phyloP scores from a whole-genome alignment of 371 early-diverging fungal genomes.

The Zychaea mexicana region DNA sequence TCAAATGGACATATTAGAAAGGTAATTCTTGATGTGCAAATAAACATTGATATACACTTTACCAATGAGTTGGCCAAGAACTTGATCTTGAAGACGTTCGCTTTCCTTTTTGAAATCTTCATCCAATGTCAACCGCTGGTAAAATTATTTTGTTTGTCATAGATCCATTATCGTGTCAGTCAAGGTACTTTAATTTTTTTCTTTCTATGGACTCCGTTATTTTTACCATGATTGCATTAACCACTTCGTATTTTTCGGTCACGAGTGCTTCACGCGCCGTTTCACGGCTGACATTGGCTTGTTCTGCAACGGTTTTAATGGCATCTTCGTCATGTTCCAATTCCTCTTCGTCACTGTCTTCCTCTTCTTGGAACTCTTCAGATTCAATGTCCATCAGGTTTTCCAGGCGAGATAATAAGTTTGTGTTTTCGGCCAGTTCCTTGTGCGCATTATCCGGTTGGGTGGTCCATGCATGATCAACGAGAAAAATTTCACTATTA shows the following conservation, averaged over 20 bases:
- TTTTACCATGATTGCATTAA: slow-evolving; percentile 68
- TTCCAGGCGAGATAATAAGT: slow-evolving; percentile 64
- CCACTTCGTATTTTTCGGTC: slow-evolving; percentile 61
- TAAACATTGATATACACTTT: too few relatives aligned
- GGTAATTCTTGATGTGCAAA: background rate
- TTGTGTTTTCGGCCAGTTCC: slow-evolving; percentile 53
- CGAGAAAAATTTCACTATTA: slow-evolving; percentile 64
- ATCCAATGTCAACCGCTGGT: slow-evolving; percentile 41
- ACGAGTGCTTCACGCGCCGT: slow-evolving; percentile 60
- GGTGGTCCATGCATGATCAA: slow-evolving; percentile 79
- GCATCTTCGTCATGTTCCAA: slow-evolving; percentile 42
- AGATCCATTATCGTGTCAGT: too few relatives aligned
- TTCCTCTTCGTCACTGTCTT: slow-evolving; percentile 33
- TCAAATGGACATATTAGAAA: background rate
- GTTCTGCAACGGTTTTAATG: slow-evolving; percentile 59
- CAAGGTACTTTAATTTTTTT: too few relatives aligned
- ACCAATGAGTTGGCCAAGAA: slow-evolving; percentile 41
- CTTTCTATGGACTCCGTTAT: too few relatives aligned
- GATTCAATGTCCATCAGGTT: slow-evolving; percentile 62
- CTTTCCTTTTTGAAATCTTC: slow-evolving; percentile 41
- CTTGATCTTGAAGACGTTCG: slow-evolving; percentile 45
- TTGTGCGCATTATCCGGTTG: slow-evolving; percentile 56
- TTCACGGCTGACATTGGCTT: slow-evolving; percentile 58
- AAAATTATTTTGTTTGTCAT: background rate
- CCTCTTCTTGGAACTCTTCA: slow-evolving; percentile 39